phyloP scores from a whole-genome alignment of 345 rosid genomes.

The Capsella bursapastoris region DNA sequence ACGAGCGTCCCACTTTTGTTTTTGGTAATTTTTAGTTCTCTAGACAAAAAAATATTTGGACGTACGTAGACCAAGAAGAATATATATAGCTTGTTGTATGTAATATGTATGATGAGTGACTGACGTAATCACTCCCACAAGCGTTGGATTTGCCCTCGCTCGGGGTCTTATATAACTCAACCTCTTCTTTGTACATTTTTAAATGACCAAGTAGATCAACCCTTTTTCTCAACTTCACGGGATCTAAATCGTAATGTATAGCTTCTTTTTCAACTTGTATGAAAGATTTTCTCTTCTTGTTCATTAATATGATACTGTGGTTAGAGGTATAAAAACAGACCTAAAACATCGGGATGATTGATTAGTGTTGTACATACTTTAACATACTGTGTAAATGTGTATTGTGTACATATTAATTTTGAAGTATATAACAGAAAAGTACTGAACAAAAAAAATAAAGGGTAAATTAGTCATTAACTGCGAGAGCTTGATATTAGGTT shows the following conservation, averaged over 20 bases:
- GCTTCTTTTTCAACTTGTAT: neutral
- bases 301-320: neutral
- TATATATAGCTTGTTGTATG: constrained; percentile 32
- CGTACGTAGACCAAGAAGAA: constrained; percentile 29
- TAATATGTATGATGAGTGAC: constrained; percentile 37
- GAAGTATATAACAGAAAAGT: too few species aligned
- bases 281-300: neutral
- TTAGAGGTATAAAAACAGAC: too few species aligned
- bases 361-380: too few species aligned
- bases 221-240: neutral
- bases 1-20: constrained; percentile 21
- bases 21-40: constrained; percentile 15
- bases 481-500: neutral
- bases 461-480: constrained; percentile 29
- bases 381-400: too few species aligned
- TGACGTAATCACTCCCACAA: constrained; percentile 29
- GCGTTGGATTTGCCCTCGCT: constrained; percentile 32
- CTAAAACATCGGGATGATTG: too few species aligned
- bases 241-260: neutral
- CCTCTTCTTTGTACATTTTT: constrained; percentile 33
- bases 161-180: constrained; percentile 32
- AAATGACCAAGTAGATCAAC: constrained; percentile 17
- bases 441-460: neutral
- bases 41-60: constrained; percentile 24
- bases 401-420: too few species aligned